Conservation (phyloP, 495 filamentous ascomycete genomes). For the Penicillium arizonense region DNA sequence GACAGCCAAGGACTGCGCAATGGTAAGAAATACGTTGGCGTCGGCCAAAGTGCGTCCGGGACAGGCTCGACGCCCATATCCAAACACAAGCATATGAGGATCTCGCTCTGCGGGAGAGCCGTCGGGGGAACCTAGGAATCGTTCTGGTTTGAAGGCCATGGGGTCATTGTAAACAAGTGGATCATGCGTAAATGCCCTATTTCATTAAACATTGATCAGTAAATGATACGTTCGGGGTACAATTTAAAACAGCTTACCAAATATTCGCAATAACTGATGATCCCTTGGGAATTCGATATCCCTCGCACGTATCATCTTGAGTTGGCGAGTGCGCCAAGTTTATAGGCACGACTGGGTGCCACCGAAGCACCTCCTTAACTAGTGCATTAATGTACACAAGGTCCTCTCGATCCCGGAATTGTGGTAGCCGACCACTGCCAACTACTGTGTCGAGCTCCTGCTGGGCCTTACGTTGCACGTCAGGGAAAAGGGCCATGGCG, state of each 20-base stretch:
- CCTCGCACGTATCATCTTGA: slow-evolving; percentile 54
- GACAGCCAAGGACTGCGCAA: slow-evolving; percentile 33
- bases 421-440: slow-evolving; percentile 27
- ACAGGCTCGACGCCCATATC: slow-evolving; percentile 40
- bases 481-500: slow-evolving; percentile 44
- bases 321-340: slow-evolving; percentile 52
- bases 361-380: slow-evolving; percentile 42
- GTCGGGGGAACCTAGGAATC: slow-evolving; percentile 20
- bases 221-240: neutral
- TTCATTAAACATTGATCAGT: neutral
- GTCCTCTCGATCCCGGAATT: slow-evolving; percentile 20
- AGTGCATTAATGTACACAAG: slow-evolving; percentile 42
- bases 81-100: slow-evolving; percentile 32
- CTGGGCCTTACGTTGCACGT: slow-evolving; percentile 50
- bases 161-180: slow-evolving; percentile 15
- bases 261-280: slow-evolving; percentile 44
- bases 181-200: slow-evolving; percentile 32
- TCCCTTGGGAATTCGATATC: slow-evolving; percentile 50
- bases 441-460: slow-evolving; percentile 55
- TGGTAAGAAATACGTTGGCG: slow-evolving; percentile 28
- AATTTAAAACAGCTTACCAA: slow-evolving; percentile 25
- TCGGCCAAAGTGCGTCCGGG: slow-evolving; percentile 39
- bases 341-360: slow-evolving; percentile 40
- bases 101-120: slow-evolving; percentile 32
- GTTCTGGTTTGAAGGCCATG: slow-evolving; percentile 32